Evolutionary conservation across 169 alveolate genomes (phyloP), one percentile per base, ranked within the genome.

Genomic region (Eimeria praecox): DNA sequence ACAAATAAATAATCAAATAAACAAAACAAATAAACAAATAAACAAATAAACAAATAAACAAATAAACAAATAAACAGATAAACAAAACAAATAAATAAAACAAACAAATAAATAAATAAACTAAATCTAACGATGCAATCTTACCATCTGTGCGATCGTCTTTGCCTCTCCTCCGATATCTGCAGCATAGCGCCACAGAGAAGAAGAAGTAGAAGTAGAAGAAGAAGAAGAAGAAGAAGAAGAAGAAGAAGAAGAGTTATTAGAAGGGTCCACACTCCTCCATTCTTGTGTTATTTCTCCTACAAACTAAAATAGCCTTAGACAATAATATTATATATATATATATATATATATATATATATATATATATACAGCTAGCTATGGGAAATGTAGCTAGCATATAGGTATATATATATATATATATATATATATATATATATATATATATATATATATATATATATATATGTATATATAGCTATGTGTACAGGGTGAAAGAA

Each of bases 81-180:
- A 49, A 49, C 12, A 49, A 49, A 49, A n/a, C n/a, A n/a, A n/a
- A n/a, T n/a, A n/a, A n/a, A n/a, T n/a, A n/a, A n/a, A n/a, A n/a
- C n/a, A n/a, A n/a, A n/a, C n/a, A 49, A 49, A 49, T 49, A 49
- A 49, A 8, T 49, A 49, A 8, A 8, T 8, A 49, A 49, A 49
- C n/a, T n/a, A n/a, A n/a, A n/a, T n/a, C n/a, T n/a, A n/a, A n/a
- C n/a, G n/a, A 12, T 12, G 20, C 56, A 8, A 8, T 78, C 95
- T 95, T 88, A 82, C 97, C 71, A 95, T 89, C 89, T 97, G 98
- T 27, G 97, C 97, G n/a, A 98, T 95, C 16, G 97, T 98, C 54
- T 89, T 96, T n/a, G 89, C 94, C 95, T 98, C 98, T 73, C 98
- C 98, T 38, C 97, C 98, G n/a, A 98, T 90, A 85, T 98, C 96